Base-by-base conservation (phyloP, 306 rosid species). In the Benincasa hispida region DNA sequence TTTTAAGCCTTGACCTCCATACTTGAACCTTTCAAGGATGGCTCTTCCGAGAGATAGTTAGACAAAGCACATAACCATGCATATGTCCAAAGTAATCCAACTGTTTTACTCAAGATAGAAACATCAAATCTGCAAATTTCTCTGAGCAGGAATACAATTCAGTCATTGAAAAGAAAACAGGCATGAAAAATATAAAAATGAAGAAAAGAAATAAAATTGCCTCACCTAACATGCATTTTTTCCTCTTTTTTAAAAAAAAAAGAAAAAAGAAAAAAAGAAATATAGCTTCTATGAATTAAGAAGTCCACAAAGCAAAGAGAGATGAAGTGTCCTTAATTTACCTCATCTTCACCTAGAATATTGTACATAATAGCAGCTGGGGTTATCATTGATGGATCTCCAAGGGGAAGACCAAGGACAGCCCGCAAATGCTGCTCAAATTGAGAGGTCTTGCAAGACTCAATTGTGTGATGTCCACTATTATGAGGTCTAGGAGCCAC, bases 391-490 rank as follows among this genome's bases (percentile, higher is more conserved):
- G 96, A 92, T 76, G 97, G 87, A 83, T 90, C 92, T n/a, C 99
- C 97, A 81, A 90, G 99, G 62, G 99, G 97, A 80, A 94, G 95
- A 77, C 99, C 99, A 82, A 89, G 88, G 81, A 90, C 93, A 84
- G 97, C 96, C 51, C 93, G 91, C 84, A 94, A 89, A 85, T 92
- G 97, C 72, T 94, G 97, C 85, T 92, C 96, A 78, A 1, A 92
- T 80, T 94, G 99, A 24, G 99, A 94, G 73, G 96, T 90, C 68
- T 89, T 87, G 85, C 96, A 92, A 19, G 97, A 83, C 82, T 90
- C 97, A 37, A 94, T 94, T 30, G 97, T 93, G 79, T 93, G 96
- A 84, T 93, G 98, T 60, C 99, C 97, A n/a, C 97, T 94, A 79
- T 92, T 94, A 81, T 94, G 99, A 79, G 97, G 96, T 79, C 97